phyloP scores from a whole-genome alignment of 1,284 basidiomycete species.

The Polyporus tsugae region DNA sequence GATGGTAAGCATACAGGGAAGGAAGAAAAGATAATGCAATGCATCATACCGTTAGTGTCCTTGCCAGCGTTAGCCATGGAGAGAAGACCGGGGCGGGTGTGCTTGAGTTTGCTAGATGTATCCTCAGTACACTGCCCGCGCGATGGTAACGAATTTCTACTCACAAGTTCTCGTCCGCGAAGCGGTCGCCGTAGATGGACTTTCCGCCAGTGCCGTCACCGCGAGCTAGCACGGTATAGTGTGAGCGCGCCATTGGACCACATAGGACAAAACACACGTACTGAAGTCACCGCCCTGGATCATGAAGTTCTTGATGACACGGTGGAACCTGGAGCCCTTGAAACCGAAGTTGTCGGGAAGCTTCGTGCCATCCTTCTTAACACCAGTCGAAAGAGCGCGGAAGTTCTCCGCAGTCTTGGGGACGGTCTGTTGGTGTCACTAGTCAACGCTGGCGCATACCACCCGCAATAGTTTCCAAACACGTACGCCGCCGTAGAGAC shows the following conservation, averaged over 20 bases:
- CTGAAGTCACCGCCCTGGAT: slow-evolving; percentile 80
- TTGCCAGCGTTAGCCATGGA: slow-evolving; percentile 96
- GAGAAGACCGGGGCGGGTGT: slow-evolving; percentile 85
- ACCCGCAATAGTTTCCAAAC: slow-evolving; percentile 18
- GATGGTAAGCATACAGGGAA: slow-evolving; percentile 12
- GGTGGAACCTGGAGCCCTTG: slow-evolving; percentile 76
- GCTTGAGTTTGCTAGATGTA: slow-evolving; percentile 79
- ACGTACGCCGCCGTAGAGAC: slow-evolving; percentile 81
- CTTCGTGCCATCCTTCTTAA: slow-evolving; percentile 79
- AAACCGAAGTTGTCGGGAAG: slow-evolving; percentile 78
- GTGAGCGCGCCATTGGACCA: neutral
- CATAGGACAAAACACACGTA: slow-evolving; percentile 35
- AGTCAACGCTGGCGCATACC: neutral
- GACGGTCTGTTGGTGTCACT: slow-evolving; percentile 70
- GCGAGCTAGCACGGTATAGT: slow-evolving; percentile 43
- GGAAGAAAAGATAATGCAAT: slow-evolving; percentile 21
- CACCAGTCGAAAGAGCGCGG: slow-evolving; percentile 74
- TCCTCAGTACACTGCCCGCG: neutral
- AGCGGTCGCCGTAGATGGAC: slow-evolving; percentile 67
- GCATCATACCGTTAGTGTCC: slow-evolving; percentile 77
- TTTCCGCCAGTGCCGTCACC: slow-evolving; percentile 72
- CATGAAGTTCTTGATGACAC: slow-evolving; percentile 79
- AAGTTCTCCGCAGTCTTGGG: slow-evolving; percentile 80
- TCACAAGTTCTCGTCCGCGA: slow-evolving; percentile 86
- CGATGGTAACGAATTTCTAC: slow-evolving; percentile 34